Evolutionary conservation across 2,329 filamentous ascomycete genomes (phyloP), one percentile per base, ranked within the genome.

Genomic region (Colletotrichum filicis): DNA sequence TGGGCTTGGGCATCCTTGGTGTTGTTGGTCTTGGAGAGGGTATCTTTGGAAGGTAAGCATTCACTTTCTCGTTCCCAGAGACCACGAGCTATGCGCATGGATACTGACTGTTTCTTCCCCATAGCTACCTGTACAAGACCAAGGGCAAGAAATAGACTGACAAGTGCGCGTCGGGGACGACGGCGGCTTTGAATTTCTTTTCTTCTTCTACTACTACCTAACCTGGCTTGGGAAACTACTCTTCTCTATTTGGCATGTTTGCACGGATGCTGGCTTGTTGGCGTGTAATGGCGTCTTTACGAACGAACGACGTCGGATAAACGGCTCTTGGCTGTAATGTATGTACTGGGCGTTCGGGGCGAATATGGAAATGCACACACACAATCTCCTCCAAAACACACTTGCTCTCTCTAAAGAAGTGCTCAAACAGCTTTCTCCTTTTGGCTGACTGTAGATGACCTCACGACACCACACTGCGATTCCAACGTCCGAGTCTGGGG

Each of bases 1-100:
- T 89, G 0, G 89, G 89, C 5, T 80, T 87, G 12, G 87, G 88
- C 55, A 83, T 90, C 52, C 65, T 89, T 3, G 84, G 86, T 4
- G 81, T 83, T 6, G 86, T 90, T 2, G 87, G 87, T 26, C 82
- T 84, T 16, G 82, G 85, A 1, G 87, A 91, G 82, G 83, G 85
- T 19, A 79, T 87, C 30, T 76, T 91, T 58, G 86, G 86, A 65
- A 80, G 83, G 80, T 90, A 82, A 74, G 82, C 85, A 59, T 81
- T 81, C 77, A 7, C 14, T 14, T 4, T 5, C 1, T 30, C 16
- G 5, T 32, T 14, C n/a, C 26, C 4, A 19, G 6, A 5, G 30
- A 8, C 19, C 7, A 14, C 35, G 16, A 37, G 12, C 35, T 9
- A 19, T 32, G 3, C 14, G 16, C 11, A n/a, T n/a, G 7, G 8